These are phyloP conservation scores for Alternaria arborescens DNA, from an alignment of 2,329 filamentous ascomycete genomes.

Conservation along the genomic window DNA sequence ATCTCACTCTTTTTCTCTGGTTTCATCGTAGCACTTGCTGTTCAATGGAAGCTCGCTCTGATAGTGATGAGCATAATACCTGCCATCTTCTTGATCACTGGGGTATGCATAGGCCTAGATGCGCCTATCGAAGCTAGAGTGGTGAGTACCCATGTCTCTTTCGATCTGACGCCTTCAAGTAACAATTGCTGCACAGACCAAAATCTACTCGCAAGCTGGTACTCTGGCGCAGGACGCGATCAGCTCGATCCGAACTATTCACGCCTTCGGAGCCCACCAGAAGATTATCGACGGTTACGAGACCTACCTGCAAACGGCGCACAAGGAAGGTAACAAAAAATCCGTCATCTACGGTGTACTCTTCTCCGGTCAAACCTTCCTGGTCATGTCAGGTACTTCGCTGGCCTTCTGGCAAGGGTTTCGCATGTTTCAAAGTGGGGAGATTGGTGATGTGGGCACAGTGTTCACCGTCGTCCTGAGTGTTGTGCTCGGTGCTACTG, in stretches of 20 bases:
- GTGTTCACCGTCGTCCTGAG: conserved; percentile 79
- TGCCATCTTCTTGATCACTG: conserved; percentile 32
- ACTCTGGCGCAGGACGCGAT: background rate
- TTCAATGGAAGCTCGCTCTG: conserved; percentile 89
- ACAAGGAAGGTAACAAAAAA: conserved; percentile 64
- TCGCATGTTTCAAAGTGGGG: conserved; percentile 23
- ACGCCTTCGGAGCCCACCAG: conserved; percentile 66
- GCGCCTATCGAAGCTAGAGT: conserved; percentile 25
- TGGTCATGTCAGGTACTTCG: conserved; percentile 70
- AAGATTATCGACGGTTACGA: conserved; percentile 67
- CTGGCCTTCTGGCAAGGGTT: conserved; percentile 72
- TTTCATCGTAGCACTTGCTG: conserved; percentile 90
- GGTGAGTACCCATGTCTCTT: conserved; percentile 8
- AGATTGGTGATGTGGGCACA: conserved; percentile 65
- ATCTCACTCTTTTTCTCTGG: conserved; percentile 71
- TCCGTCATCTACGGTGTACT: conserved; percentile 64
- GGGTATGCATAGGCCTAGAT: conserved; percentile 19
- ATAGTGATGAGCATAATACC: conserved; percentile 66
- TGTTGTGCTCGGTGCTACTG: conserved; percentile 82
- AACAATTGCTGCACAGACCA: conserved; percentile 6
- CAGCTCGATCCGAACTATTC: conserved; percentile 52
- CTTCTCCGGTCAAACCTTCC: conserved; percentile 69
- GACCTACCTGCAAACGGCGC: conserved; percentile 58
- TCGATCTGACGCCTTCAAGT: background rate
- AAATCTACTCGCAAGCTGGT: conserved; percentile 14